Percentiles rank a stretch among this genome's conserved stretches.
phyloP scores from a whole-genome alignment of 768 basidiomycete species.

The Pisolithus orientalis region DNA sequence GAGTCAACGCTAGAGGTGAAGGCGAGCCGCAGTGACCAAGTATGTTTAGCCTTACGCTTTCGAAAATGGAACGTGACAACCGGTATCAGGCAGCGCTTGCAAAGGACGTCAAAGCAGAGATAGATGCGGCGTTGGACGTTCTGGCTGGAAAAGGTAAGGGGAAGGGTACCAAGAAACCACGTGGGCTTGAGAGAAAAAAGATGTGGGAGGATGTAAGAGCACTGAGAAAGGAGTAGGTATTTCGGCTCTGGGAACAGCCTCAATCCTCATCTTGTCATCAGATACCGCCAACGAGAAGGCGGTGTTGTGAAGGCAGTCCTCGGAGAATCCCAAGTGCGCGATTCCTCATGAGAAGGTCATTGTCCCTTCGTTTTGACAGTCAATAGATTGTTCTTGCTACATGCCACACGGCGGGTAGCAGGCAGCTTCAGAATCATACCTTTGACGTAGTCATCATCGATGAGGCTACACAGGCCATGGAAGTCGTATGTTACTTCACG shows the following conservation, averaged over 20 bases:
- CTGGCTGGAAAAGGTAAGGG: conserved; percentile 74
- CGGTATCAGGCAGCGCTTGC: conserved; percentile 65
- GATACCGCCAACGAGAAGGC: conserved; percentile 85
- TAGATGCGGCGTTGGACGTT: conserved; percentile 59
- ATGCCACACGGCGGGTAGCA: conserved; percentile 87
- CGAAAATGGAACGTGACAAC: neutral
- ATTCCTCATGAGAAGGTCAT: neutral
- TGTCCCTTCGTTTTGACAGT: neutral
- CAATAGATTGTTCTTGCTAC: conserved; percentile 81
- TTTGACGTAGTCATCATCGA: conserved; percentile 97
- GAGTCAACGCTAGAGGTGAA: conserved; percentile 70
- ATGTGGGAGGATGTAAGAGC: conserved; percentile 85
- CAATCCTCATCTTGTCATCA: conserved; percentile 22
- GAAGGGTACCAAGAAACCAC: conserved; percentile 61
- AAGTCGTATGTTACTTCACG: conserved; percentile 56
- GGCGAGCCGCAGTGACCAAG: conserved; percentile 68
- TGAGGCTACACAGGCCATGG: conserved; percentile 94
- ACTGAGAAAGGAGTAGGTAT: conserved; percentile 79
- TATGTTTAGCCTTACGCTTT: conserved; percentile 9
- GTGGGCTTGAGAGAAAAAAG: conserved; percentile 71
- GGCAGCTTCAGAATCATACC: conserved; percentile 65
- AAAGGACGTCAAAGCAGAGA: conserved; percentile 83
- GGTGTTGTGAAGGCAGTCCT: conserved; percentile 80
- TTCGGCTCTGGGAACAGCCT: neutral
- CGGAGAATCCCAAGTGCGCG: conserved; percentile 61